Evolutionary conservation across 169 alveolate genomes (phyloP).

Genomic region (Theileria annulata): DNA sequence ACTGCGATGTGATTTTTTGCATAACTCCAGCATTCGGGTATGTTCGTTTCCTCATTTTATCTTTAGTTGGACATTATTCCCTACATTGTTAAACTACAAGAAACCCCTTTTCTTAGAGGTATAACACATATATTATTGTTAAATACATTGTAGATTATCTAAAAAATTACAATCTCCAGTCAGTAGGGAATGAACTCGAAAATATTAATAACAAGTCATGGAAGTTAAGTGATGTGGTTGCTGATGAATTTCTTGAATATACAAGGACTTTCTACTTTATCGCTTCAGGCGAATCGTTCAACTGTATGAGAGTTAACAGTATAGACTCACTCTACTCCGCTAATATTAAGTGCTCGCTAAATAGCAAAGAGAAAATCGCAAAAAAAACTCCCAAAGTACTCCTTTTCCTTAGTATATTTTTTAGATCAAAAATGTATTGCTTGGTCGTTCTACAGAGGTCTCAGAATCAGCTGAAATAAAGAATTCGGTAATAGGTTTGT

Average conservation of each 20-base stretch:
- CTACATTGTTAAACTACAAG: conserved; percentile 44
- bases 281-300: conserved; percentile 30
- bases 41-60: background rate
- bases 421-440: conserved; percentile 7
- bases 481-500: conserved; percentile 44
- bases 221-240: conserved; percentile 10
- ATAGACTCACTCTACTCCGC: conserved; percentile 47
- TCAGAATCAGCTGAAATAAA: conserved; percentile 18
- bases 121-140: background rate
- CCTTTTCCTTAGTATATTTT: background rate
- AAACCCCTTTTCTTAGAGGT: conserved; percentile 20
- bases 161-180: background rate
- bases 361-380: background rate
- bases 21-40: conserved; percentile 52
- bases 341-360: conserved; percentile 32
- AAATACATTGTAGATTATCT: background rate
- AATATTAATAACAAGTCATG: background rate
- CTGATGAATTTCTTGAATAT: background rate
- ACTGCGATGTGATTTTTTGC: background rate
- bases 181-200: background rate
- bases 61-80: conserved; percentile 60
- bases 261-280: conserved; percentile 34
- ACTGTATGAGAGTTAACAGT: conserved; percentile 57
- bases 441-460: background rate
- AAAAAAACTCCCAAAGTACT: conserved; percentile 31